Evolutionary conservation across 768 basidiomycete genomes (phyloP), one percentile per base, ranked within the genome.

Genomic region (Crassisporium funariophilum): DNA sequence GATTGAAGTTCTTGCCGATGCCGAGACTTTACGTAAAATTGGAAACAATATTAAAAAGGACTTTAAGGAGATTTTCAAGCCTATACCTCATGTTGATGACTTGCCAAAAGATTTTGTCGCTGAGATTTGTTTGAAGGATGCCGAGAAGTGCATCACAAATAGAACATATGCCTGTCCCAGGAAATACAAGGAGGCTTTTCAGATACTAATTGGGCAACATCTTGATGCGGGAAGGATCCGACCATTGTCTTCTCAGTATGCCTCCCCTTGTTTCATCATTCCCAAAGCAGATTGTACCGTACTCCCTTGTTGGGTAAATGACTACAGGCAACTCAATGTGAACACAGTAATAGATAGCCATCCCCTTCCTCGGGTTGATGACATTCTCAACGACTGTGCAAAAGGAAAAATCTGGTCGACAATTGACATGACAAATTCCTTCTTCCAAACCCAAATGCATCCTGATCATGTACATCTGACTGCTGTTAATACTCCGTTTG

Each of bases 401-500:
- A 63, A 65, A 21, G 71, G 67, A 0, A 63, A 61, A 3, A 48
- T 70, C 1, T 50, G 52, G 41, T 0, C 60, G 0, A 68, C 64
- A 54, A 24, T 58, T 5, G 57, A 61, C 24, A 61, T 61, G 55
- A 61, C 57, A 0, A 61, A 61, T 33, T 36, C 46, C 0, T 61
- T 61, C 22, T 61, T 61, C 24, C 57, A 61, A 23, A 61, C 55
- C 4, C 15, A 41, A 0, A 44, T 58, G n/a, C 50, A 57, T 15
- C 53, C 55, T 0, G 49, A 59, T 9, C 37, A 63, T 17, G 52
- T 57, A 0, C 49, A 54, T 1, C 57, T 57, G 21, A 73, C 71
- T 0, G 72, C 70, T 0, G 67, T 75, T 2, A 47, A 52, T 0
- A 76, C 70, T 0, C 72, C 67, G 0, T 69, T 65, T 35, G 69